Evolutionary conservation across 1,139 yeast genomes (phyloP).

Genomic region (Suhomyces coccinellae): DNA sequence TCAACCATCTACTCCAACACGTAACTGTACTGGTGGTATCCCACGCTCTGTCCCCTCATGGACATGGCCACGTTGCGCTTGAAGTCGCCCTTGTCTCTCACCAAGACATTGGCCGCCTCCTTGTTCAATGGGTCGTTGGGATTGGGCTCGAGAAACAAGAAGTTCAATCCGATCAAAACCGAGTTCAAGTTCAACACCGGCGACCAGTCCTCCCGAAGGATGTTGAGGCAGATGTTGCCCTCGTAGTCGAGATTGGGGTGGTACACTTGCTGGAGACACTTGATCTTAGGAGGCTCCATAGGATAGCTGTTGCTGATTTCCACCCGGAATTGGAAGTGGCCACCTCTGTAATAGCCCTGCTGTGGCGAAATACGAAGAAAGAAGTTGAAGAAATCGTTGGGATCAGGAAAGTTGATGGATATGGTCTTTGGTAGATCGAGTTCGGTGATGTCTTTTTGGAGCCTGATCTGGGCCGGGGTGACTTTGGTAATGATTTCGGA

Average conservation of each 20-base stretch:
- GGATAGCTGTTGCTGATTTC: slow-evolving; percentile 75
- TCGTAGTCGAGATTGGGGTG: slow-evolving; percentile 92
- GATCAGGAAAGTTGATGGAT: slow-evolving; percentile 54
- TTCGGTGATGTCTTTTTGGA: slow-evolving; percentile 66
- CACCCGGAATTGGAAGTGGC: slow-evolving; percentile 67
- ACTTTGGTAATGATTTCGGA: slow-evolving; percentile 23
- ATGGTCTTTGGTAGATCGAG: slow-evolving; percentile 69
- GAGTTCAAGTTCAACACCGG: slow-evolving; percentile 86
- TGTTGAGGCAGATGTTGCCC: slow-evolving; percentile 90
- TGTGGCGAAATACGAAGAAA: slow-evolving; percentile 65
- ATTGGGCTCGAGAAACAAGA: slow-evolving; percentile 86
- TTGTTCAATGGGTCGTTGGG: slow-evolving; percentile 91
- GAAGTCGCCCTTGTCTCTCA: slow-evolving; percentile 57
- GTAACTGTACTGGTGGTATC: slow-evolving; percentile 13
- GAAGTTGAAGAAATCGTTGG: slow-evolving; percentile 61
- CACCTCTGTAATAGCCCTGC: slow-evolving; percentile 76
- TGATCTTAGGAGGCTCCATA: slow-evolving; percentile 87
- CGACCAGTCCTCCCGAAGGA: slow-evolving; percentile 93
- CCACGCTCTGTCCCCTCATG: slow-evolving; percentile 73
- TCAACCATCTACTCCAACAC: slow-evolving; percentile 34
- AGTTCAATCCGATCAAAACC: slow-evolving; percentile 81
- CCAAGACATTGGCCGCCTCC: slow-evolving; percentile 78
- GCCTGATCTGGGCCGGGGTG: slow-evolving; percentile 54
- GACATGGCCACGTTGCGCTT: slow-evolving; percentile 56
- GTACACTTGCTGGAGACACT: slow-evolving; percentile 69